Base-by-base conservation (phyloP, 441 rosid species). In the Monsonia emarginata region DNA sequence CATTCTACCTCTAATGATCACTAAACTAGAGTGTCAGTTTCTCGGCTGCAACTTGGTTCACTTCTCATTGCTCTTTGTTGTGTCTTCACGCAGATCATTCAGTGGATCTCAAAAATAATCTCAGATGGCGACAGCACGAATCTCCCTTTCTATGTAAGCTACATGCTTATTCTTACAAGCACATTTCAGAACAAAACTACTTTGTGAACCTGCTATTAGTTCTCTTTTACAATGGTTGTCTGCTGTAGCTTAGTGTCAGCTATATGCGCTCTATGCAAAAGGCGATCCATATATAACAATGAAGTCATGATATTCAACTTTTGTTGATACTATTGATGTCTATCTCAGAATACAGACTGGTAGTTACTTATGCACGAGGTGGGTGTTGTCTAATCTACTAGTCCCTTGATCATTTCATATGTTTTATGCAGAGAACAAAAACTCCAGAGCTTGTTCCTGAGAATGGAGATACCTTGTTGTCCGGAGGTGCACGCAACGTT, bases 391-490 rank as follows among this genome's bases (percentile, higher is more conserved):
- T 40, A 27, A 66, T 61, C 48, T 8, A 21, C 62, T 66, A 65
- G 14, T 61, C 61, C 19, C 65, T 65, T 14, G 59, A 48, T 32
- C 22, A 18, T 30, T 68, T 58, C 1, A 5, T 4, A 25, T 70
- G 60, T 71, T 61, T 60, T 34, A 66, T 74, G 75, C 86, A 94
- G 99, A 90, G 84, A 82, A 77, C 84, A 52, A 91, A 81, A 77
- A 85, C 91, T 74, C 97, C 97, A 4, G 89, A 83, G 69, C 97
- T 94, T 73, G 83, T 86, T 74, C 84, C 91, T 5, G 99, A 94
- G 85, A 87, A 78, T 54, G 72, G 79, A 14, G 96, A 89, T 13
- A 78, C 86, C 72, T 83, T 85, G 82, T 83, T 85, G 82, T 75
- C 89, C 63, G 82, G 84, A 81, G 83, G 90, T 65, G 80, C 76